Evolutionary conservation across 495 filamentous ascomycete species (phyloP).

Genomic region (Lindgomyces ingoldianus): DNA sequence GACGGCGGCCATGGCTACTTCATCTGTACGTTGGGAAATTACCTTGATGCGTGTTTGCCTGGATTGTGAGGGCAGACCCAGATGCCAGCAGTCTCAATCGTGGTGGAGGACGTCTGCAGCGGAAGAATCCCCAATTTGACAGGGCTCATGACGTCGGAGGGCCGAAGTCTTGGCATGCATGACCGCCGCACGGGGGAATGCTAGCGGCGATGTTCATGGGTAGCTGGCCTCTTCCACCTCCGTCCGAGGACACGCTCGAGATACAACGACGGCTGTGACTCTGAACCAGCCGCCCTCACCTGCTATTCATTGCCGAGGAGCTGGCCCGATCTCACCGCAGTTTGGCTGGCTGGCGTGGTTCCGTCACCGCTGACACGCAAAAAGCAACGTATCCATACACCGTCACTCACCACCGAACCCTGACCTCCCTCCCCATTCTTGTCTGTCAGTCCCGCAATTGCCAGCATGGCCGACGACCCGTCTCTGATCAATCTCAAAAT

Average conservation of each 20-base stretch:
- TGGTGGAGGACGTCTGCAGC: too few species aligned
- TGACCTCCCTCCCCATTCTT: neutral
- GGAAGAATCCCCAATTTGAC: too few species aligned
- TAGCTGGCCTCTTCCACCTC: neutral
- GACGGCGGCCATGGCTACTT: conserved; percentile 49
- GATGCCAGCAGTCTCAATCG: too few species aligned
- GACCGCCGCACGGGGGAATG: neutral
- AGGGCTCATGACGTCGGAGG: neutral
- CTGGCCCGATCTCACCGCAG: neutral
- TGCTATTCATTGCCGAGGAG: neutral
- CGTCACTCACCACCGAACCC: neutral
- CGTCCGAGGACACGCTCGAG: neutral
- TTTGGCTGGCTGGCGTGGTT: conserved; percentile 1
- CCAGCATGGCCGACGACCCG: conserved; percentile 24
- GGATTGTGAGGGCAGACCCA: too few species aligned
- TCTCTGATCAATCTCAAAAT: conserved; percentile 39
- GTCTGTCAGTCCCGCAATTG: neutral
- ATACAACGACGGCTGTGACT: neutral
- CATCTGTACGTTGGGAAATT: conserved; percentile 26
- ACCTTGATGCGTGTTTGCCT: too few species aligned
- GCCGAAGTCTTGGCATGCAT: neutral
- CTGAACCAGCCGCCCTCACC: neutral
- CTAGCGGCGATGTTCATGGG: neutral
- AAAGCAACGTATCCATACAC: conserved; percentile 33
- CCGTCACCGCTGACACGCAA: conserved; percentile 9